These are phyloP conservation scores for Pleurotus cornucopiae DNA, from an alignment of 768 basidiomycete species.

Conservation along the genomic window DNA sequence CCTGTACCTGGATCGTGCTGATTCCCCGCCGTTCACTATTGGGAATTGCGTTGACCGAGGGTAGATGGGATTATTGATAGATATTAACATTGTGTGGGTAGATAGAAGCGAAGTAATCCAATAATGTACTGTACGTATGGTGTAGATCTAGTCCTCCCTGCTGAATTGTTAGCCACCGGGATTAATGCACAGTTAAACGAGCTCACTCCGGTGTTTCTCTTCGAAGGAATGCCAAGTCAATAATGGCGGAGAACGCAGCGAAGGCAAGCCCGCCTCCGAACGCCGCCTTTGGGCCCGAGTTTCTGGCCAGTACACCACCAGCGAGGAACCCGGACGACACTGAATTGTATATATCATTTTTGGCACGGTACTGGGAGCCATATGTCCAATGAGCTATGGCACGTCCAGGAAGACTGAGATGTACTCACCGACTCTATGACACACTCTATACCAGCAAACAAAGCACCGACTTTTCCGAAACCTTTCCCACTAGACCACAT, in stretches of 20 bases:
- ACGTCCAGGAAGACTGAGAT: not conserved
- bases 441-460: constrained; percentile 95
- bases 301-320: constrained; percentile 83
- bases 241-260: constrained; percentile 88
- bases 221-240: constrained; percentile 76
- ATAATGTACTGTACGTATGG: constrained; percentile 21
- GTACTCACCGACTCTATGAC: constrained; percentile 85
- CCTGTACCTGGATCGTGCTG: no score
- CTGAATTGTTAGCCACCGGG: not conserved
- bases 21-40: no score
- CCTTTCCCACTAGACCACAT: constrained; percentile 91
- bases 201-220: constrained; percentile 77
- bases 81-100: constrained; percentile 1
- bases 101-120: constrained; percentile 12
- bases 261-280: constrained; percentile 89
- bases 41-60: no score
- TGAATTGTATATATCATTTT: constrained; percentile 92
- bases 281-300: constrained; percentile 82
- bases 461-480: constrained; percentile 89
- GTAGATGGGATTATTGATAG: not conserved
- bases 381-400: not conserved
- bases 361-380: constrained; percentile 78
- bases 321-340: constrained; percentile 84
- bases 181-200: not conserved
- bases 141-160: constrained; percentile 50